Percentiles rank a stretch among this genome's conserved stretches.
Conservation (phyloP, 2,329 filamentous ascomycete species). For the Dendryphion nanum region DNA sequence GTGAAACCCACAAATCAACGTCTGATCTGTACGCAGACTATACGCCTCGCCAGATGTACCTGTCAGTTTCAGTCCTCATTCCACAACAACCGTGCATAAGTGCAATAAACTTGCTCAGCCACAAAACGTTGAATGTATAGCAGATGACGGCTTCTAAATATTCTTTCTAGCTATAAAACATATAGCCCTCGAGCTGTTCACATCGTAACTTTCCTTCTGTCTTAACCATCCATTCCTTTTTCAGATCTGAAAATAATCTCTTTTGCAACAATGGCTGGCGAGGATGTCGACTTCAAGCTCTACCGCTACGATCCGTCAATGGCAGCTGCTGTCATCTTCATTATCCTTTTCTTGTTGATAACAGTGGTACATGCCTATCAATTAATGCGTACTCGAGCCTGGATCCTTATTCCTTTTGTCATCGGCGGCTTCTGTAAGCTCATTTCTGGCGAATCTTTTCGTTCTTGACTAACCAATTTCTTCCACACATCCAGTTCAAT, state of each 20-base stretch:
- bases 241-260: background rate
- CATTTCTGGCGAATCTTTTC: background rate
- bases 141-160: background rate
- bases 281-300: slow-evolving; percentile 4
- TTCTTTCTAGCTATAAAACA: background rate
- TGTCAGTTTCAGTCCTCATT: background rate
- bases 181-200: background rate
- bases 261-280: slow-evolving; percentile 2
- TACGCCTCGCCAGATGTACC: background rate
- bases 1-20: background rate
- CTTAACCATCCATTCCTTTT: too few species aligned
- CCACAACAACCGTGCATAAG: background rate
- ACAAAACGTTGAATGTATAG: too few species aligned
- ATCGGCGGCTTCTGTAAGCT: slow-evolving; percentile 52
- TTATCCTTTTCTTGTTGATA: slow-evolving; percentile 43
- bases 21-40: background rate
- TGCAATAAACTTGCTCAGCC: too few species aligned
- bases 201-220: too few species aligned
- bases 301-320: slow-evolving; percentile 45
- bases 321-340: slow-evolving; percentile 46
- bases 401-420: slow-evolving; percentile 53
- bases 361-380: slow-evolving; percentile 44
- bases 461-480: background rate
- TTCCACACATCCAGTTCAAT: slow-evolving; percentile 1
- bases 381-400: slow-evolving; percentile 43